Percentiles rank a stretch among this genome's conserved stretches.
Evolutionary conservation across 768 basidiomycete genomes (phyloP).

Genomic region (Boletus rubropictus): DNA sequence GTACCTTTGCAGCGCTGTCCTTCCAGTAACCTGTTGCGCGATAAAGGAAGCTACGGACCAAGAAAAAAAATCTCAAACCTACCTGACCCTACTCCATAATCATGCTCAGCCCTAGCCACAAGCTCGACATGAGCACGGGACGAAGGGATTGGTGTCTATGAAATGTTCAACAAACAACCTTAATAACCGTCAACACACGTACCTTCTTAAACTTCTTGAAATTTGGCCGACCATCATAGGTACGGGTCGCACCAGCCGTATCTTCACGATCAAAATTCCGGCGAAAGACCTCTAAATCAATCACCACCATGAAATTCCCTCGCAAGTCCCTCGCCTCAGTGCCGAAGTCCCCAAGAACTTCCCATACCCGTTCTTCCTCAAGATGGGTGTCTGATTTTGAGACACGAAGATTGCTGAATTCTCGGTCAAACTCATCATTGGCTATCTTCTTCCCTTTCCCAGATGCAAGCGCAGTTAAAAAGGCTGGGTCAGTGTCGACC

Average conservation of each 20-base stretch:
- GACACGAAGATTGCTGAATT: conserved; percentile 73
- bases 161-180: conserved; percentile 5
- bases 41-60: not conserved
- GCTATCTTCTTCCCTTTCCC: conserved; percentile 54
- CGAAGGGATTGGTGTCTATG: conserved; percentile 26
- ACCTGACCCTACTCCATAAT: conserved; percentile 53
- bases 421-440: conserved; percentile 70
- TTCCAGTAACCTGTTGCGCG: conserved; percentile 52
- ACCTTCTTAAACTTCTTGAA: conserved; percentile 81
- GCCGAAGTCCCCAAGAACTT: conserved; percentile 58
- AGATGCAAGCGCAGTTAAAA: conserved; percentile 69
- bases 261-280: conserved; percentile 22
- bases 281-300: conserved; percentile 54
- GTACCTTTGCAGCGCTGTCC: conserved; percentile 22
- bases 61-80: conserved; percentile 8
- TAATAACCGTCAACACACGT: conserved; percentile 10
- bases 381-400: conserved; percentile 52
- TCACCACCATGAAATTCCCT: conserved; percentile 77
- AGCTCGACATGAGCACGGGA: conserved; percentile 44
- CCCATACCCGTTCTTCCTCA: conserved; percentile 52
- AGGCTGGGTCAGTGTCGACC: conserved; percentile 57
- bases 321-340: conserved; percentile 49
- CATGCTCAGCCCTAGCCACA: conserved; percentile 44
- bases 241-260: conserved; percentile 33
- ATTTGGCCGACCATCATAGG: conserved; percentile 45